Evolutionary conservation across 257 asterid species (phyloP), one percentile per base, ranked within the genome.

Genomic region (Gentiana straminea): DNA sequence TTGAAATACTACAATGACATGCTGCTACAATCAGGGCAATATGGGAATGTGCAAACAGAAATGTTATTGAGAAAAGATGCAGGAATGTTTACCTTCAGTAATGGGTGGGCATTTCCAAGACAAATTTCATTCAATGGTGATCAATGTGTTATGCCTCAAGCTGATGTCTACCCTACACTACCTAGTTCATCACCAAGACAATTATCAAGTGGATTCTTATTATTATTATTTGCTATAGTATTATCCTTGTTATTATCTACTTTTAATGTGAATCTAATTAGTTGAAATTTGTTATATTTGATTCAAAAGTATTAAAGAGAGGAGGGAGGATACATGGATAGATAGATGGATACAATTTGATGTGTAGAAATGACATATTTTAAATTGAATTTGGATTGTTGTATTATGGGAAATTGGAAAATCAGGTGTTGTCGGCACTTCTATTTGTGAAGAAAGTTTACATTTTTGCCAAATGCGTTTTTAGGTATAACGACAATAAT

Each of bases 81-180:
- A 1, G 84, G 68, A 37, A 52, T 45, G 9, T 86, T 84, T 64
- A 79, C 81, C 3, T 86, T 84, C 56, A 73, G 62, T 35, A 78
- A 73, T 57, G 96, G 96, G 41, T 86, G 96, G 96, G 84, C 71
- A 37, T 86, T 86, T 73, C 96, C 96, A 0, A 68, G 85, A 60
- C 84, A 73, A 78, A 66, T 86, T 10, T 74, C 76, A 2, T 86
- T 86, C 68, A 84, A 84, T 59, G 96, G 96, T 2, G 74, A 78
- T 1, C 83, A 81, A 7, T 84, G 96, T 63, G 96, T 84, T 13
- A 68, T 86, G 73, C 94, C 96, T 8, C 52, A 65, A 50, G 83
- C 89, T 2, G 86, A 81, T 69, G 75, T 77, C 3, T 83, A 73
- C 41, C 89, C 93, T 1, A 73, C 70, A 73, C 79, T 83, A 6